These are phyloP conservation scores for Diaporthe sp. DNA, from an alignment of 2,329 filamentous ascomycete genomes.

Conservation along the genomic window DNA sequence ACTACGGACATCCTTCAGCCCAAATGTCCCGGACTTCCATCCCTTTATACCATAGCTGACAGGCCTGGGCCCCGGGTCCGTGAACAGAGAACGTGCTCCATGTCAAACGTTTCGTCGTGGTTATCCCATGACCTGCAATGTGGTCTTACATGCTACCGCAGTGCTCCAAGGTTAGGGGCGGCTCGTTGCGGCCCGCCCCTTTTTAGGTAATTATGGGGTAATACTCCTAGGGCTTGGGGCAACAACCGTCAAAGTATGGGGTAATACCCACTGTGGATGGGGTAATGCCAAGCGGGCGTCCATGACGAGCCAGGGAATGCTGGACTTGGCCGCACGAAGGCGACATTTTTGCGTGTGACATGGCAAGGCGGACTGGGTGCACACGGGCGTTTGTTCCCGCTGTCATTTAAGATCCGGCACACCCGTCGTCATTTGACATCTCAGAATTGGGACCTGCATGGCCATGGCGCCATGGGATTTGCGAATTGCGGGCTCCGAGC, in stretches of 20 bases:
- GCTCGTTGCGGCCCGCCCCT: constrained; percentile 32
- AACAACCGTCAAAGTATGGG: constrained; percentile 26
- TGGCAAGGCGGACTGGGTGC: not conserved
- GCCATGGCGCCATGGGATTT: constrained; percentile 5
- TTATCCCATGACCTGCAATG: constrained; percentile 16
- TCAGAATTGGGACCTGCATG: not conserved
- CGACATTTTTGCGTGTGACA: constrained; percentile 9
- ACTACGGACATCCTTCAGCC: not conserved
- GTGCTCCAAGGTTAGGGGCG: constrained; percentile 9
- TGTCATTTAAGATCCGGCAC: not conserved
- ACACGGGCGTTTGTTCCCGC: constrained; percentile 18
- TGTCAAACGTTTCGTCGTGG: constrained; percentile 26
- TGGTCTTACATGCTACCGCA: constrained; percentile 18
- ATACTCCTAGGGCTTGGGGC: constrained; percentile 12
- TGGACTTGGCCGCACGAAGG: constrained; percentile 20
- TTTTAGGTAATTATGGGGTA: constrained; percentile 34
- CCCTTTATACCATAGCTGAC: not conserved
- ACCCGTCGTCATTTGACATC: constrained; percentile 9
- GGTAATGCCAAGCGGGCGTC: constrained; percentile 22
- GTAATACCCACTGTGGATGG: constrained; percentile 25
- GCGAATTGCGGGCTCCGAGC: not conserved
- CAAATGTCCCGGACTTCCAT: not conserved
- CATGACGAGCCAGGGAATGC: constrained; percentile 6
- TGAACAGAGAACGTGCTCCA: constrained; percentile 22
- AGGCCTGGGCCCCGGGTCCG: constrained; percentile 9